Conservation (phyloP, 2,329 filamentous ascomycete species). For the Meredithiella fracta region DNA sequence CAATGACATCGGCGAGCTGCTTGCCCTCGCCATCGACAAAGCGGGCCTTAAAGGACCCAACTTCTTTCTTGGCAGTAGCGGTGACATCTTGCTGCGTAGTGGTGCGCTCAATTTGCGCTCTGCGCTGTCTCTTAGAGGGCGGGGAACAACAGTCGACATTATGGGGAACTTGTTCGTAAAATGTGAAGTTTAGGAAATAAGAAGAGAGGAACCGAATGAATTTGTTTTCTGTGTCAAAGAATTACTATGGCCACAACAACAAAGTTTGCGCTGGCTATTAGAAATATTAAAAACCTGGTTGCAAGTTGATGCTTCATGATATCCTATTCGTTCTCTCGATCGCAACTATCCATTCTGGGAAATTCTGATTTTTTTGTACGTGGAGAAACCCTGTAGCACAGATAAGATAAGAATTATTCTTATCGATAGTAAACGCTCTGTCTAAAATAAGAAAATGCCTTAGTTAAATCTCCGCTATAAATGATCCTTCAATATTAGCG, state of each 20-base stretch:
- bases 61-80: slow-evolving; percentile 47
- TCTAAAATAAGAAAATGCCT: neutral
- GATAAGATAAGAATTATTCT: slow-evolving; percentile 9
- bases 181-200: neutral
- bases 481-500: neutral
- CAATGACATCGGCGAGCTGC: slow-evolving; percentile 51
- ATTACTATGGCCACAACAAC: no score
- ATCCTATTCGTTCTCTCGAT: neutral
- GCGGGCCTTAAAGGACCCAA: slow-evolving; percentile 67
- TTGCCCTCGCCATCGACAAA: slow-evolving; percentile 70
- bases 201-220: no score
- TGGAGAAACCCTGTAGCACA: slow-evolving; percentile 2
- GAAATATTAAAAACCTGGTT: neutral
- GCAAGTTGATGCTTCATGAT: neutral
- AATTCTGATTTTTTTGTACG: slow-evolving; percentile 9
- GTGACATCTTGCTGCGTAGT: slow-evolving; percentile 60
- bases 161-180: neutral
- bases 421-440: neutral
- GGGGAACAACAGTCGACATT: slow-evolving; percentile 75
- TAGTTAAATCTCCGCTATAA: neutral
- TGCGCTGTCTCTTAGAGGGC: slow-evolving; percentile 73
- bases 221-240: no score
- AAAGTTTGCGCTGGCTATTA: neutral
- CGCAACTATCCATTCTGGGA: neutral
- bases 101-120: slow-evolving; percentile 54